These are phyloP conservation scores for Coccomyxa sp. DNA, from an alignment of 139 green algal genomes.

Conservation along the genomic window DNA sequence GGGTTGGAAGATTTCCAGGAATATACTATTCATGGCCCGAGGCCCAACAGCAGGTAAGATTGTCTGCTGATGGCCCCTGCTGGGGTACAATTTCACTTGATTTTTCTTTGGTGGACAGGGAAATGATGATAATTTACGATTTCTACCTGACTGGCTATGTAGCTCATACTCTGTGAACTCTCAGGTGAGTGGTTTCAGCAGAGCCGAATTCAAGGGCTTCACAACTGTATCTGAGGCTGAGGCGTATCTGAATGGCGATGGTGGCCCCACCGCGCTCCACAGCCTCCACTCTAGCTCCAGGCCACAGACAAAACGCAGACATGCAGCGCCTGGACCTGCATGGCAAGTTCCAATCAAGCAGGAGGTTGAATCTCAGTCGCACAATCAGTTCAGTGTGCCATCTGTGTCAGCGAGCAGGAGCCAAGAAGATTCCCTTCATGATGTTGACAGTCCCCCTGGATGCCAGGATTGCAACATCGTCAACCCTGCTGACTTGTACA, in stretches of 20 bases:
- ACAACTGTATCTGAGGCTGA: conserved; percentile 12
- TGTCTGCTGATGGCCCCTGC: background rate
- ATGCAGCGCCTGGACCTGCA: background rate
- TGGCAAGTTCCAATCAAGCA: background rate
- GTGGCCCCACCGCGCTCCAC: background rate
- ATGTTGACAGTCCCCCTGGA: no score
- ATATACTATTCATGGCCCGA: conserved; percentile 27
- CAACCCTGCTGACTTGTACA: no score
- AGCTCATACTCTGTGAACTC: background rate
- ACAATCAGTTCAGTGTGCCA: background rate
- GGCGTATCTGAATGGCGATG: background rate
- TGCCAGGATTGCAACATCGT: no score
- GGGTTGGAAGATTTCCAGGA: conserved; percentile 17
- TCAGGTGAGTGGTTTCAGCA: conserved; percentile 21
- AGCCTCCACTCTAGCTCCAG: background rate
- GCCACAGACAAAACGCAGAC: background rate
- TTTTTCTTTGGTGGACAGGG: background rate
- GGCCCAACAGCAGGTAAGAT: conserved; percentile 4
- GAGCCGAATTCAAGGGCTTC: conserved; percentile 33
- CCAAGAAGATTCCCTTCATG: no score
- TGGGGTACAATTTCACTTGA: background rate
- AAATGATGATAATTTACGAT: background rate
- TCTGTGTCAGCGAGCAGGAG: background rate
- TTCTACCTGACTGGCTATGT: background rate
- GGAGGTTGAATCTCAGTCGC: background rate